Evolutionary conservation across 495 filamentous ascomycete species (phyloP).

Genomic region (Aspergillus hancockii): DNA sequence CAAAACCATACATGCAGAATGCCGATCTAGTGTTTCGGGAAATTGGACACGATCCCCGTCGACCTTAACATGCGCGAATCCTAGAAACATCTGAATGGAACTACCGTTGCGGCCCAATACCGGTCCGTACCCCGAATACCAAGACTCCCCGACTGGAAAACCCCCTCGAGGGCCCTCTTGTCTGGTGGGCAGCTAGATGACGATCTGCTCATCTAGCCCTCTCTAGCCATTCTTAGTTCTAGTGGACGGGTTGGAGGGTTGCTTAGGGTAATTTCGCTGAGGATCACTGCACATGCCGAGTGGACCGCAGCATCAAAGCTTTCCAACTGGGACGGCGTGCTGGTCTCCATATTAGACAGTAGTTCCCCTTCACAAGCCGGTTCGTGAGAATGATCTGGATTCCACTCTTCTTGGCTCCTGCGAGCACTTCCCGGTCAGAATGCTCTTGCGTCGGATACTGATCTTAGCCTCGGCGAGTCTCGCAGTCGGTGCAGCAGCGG

Average conservation of each 20-base stretch:
- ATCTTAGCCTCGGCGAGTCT: not conserved
- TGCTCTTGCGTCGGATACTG: not conserved
- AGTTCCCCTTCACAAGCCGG: not conserved
- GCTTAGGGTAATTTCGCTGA: not conserved
- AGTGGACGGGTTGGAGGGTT: not conserved
- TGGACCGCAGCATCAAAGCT: not conserved
- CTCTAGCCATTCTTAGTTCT: not conserved
- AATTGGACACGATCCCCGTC: conserved; percentile 3
- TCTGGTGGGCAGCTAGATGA: not conserved
- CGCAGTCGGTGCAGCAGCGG: not conserved
- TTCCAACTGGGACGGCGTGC: not conserved
- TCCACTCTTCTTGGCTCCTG: not conserved
- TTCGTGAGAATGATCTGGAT: not conserved
- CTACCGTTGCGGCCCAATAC: not conserved
- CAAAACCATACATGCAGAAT: not conserved
- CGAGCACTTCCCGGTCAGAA: not conserved
- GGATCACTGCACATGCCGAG: not conserved
- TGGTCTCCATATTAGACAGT: conserved; percentile 3
- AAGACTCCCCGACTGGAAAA: not conserved
- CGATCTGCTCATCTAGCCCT: not conserved
- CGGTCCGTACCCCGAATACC: conserved; percentile 3
- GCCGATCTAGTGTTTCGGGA: conserved; percentile 4
- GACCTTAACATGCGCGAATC: not conserved
- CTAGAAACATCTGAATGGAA: not conserved
- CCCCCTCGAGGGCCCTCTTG: not conserved